These are phyloP conservation scores for Lachnellula subtilissima DNA, from an alignment of 2,329 filamentous ascomycete species.

Conservation along the genomic window DNA sequence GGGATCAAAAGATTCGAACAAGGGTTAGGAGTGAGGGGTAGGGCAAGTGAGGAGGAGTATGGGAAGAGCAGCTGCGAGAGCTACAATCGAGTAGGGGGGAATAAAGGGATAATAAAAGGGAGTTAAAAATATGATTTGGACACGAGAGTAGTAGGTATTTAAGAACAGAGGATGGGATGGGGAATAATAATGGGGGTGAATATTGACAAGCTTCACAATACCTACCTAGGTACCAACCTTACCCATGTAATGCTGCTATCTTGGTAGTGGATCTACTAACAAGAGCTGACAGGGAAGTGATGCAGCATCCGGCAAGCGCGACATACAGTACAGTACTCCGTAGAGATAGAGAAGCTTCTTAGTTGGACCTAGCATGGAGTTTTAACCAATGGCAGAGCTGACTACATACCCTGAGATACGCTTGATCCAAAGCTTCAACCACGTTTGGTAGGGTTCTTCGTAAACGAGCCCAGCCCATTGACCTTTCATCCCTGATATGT, in stretches of 20 bases:
- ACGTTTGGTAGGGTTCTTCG: neutral
- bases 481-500: too few species aligned
- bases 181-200: too few species aligned
- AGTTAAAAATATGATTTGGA: neutral
- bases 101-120: neutral
- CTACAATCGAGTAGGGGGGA: neutral
- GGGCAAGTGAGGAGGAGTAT: neutral
- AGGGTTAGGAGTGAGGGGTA: neutral
- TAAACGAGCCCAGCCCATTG: too few species aligned
- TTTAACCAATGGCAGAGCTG: neutral
- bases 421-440: neutral
- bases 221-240: too few species aligned
- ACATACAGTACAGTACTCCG: neutral
- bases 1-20: neutral
- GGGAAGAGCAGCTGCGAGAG: neutral
- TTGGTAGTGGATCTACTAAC: neutral
- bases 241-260: neutral
- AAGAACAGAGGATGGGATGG: neutral
- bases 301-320: neutral
- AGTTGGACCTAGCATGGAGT: neutral
- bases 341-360: neutral
- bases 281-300: neutral
- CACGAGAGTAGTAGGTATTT: neutral
- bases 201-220: too few species aligned
- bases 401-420: neutral